Conservation (phyloP, 2,329 filamentous ascomycete species). For the Malbranchea cinnamomea region DNA sequence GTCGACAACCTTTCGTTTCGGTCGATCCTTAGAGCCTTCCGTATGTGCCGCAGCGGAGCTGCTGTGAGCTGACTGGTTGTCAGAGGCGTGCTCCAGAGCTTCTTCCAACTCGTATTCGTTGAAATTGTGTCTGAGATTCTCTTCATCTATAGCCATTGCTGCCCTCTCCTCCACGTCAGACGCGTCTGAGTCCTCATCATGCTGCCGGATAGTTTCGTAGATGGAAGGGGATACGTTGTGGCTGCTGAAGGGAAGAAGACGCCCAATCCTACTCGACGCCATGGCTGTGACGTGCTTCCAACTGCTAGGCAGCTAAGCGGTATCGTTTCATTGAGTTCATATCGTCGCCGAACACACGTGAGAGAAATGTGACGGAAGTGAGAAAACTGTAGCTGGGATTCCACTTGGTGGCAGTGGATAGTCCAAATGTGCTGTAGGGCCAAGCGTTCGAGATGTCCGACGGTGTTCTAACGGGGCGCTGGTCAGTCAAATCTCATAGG, state of each 20-base stretch:
- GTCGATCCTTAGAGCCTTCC: conserved; percentile 6
- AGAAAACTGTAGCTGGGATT: too few species aligned
- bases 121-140: conserved; percentile 35
- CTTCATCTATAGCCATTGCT: conserved; percentile 34
- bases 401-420: too few species aligned
- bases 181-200: conserved; percentile 20
- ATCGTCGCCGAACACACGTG: neutral
- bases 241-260: conserved; percentile 29
- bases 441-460: too few species aligned
- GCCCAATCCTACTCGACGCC: conserved; percentile 39
- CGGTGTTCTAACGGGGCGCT: too few species aligned
- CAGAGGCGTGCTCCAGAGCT: conserved; percentile 36
- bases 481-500: too few species aligned
- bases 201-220: conserved; percentile 16
- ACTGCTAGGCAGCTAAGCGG: conserved; percentile 2
- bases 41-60: conserved; percentile 13
- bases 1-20: conserved; percentile 16
- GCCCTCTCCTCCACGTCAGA: conserved; percentile 32
- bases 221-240: conserved; percentile 20
- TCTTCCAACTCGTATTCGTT: conserved; percentile 43
- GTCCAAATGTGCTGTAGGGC: too few species aligned
- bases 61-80: conserved; percentile 33
- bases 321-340: neutral
- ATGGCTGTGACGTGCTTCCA: conserved; percentile 21
- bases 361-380: too few species aligned